Evolutionary conservation across 305 asterid species (phyloP).

Genomic region (Nicotiana rustica): DNA sequence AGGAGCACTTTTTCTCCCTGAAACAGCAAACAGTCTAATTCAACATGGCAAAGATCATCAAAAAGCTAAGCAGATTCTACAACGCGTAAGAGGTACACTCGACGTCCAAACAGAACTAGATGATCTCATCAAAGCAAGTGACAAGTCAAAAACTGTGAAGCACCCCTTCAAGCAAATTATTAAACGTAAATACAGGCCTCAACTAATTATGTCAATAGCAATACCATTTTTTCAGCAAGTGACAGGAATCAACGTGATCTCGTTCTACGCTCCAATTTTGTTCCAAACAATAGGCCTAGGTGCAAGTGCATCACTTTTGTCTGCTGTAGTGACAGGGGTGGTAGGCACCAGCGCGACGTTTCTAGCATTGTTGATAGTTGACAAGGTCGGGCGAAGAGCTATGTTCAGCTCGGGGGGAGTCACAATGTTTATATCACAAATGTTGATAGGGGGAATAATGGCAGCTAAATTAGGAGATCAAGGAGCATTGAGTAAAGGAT

Average conservation of each 20-base stretch:
- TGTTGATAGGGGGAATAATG: slow-evolving; percentile 55
- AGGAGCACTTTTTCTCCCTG: slow-evolving; percentile 67
- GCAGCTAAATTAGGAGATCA: slow-evolving; percentile 60
- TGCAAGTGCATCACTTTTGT: slow-evolving; percentile 60
- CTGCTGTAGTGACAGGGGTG: slow-evolving; percentile 57
- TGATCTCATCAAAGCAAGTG: slow-evolving; percentile 60
- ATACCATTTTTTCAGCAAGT: slow-evolving; percentile 68
- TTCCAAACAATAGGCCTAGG: slow-evolving; percentile 62
- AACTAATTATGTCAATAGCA: slow-evolving; percentile 57
- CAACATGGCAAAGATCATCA: slow-evolving; percentile 47
- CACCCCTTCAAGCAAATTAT: slow-evolving; percentile 54
- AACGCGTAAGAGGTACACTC: slow-evolving; percentile 50
- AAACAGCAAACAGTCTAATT: slow-evolving; percentile 67
- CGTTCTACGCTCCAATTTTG: slow-evolving; percentile 66
- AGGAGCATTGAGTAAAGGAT: slow-evolving; percentile 48
- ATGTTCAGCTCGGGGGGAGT: slow-evolving; percentile 56
- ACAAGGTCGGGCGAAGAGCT: slow-evolving; percentile 56
- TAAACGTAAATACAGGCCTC: slow-evolving; percentile 56
- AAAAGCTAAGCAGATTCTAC: slow-evolving; percentile 51
- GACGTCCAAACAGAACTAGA: slow-evolving; percentile 66
- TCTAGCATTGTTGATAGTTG: slow-evolving; percentile 51
- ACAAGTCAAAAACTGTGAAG: slow-evolving; percentile 48
- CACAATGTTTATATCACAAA: slow-evolving; percentile 54
- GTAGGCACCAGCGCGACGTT: slow-evolving; percentile 46
- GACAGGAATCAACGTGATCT: slow-evolving; percentile 66